Conservation (phyloP, 345 rosid genomes). For the Draba incana region DNA sequence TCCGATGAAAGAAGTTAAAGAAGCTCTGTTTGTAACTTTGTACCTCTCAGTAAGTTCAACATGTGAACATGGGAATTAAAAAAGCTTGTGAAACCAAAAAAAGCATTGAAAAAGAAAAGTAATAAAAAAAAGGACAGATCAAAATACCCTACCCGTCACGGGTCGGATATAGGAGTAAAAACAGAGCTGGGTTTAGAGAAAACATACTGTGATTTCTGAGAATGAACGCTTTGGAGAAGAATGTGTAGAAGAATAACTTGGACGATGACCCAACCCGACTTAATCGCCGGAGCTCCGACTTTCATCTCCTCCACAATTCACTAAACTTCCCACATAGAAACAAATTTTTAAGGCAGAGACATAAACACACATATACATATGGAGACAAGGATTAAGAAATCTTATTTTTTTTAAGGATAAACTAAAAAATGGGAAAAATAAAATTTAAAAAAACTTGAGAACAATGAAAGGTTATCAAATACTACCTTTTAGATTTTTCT, state of each 20-base stretch:
- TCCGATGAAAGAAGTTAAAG: slow-evolving; percentile 32
- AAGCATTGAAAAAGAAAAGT: not conserved
- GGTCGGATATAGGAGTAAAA: not conserved
- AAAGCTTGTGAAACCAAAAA: slow-evolving; percentile 18
- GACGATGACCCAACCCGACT: slow-evolving; percentile 18
- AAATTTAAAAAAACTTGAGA: not conserved
- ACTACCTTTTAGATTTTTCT: slow-evolving; percentile 35
- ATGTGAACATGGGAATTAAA: slow-evolving; percentile 36
- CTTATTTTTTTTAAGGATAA: not conserved
- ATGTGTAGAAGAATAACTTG: slow-evolving; percentile 29
- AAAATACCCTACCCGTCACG: slow-evolving; percentile 26
- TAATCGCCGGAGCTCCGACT: slow-evolving; percentile 31
- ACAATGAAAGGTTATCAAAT: slow-evolving; percentile 1
- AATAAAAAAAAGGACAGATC: not conserved
- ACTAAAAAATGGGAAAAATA: not conserved
- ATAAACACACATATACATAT: slow-evolving; percentile 9
- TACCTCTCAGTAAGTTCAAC: slow-evolving; percentile 34
- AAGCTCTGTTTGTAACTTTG: slow-evolving; percentile 11
- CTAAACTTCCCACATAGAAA: slow-evolving; percentile 31
- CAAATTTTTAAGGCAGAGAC: slow-evolving; percentile 2
- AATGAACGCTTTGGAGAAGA: slow-evolving; percentile 34
- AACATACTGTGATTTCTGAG: slow-evolving; percentile 39
- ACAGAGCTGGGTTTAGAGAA: slow-evolving; percentile 34
- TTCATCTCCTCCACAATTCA: slow-evolving; percentile 33
- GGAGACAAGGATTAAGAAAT: slow-evolving; percentile 19